Conservation (phyloP, 441 rosid species). For the Bocquillonia castaneifolia region DNA sequence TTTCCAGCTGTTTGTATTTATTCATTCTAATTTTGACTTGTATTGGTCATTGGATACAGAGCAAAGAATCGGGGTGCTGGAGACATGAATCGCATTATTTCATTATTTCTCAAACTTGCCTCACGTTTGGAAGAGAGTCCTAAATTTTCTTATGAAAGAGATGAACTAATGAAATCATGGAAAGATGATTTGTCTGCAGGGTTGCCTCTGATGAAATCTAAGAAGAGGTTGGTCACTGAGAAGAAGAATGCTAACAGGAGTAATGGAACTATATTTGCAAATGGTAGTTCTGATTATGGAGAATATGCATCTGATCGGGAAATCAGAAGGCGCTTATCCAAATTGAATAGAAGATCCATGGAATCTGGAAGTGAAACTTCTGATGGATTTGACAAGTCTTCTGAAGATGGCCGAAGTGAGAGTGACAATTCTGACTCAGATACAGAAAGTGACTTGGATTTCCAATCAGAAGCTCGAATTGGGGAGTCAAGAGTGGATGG, state of each 20-base stretch:
- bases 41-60: conserved; percentile 39
- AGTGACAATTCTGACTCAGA: conserved; percentile 70
- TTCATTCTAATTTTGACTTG: neutral
- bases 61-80: conserved; percentile 73
- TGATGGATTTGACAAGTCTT: conserved; percentile 61
- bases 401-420: conserved; percentile 61
- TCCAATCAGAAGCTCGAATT: conserved; percentile 52
- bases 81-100: conserved; percentile 69
- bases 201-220: conserved; percentile 53
- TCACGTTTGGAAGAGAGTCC: conserved; percentile 84
- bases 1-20: neutral
- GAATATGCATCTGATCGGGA: conserved; percentile 91
- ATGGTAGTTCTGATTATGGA: conserved; percentile 59
- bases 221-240: conserved; percentile 52
- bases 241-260: conserved; percentile 69
- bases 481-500: conserved; percentile 58
- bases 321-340: conserved; percentile 81
- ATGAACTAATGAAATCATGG: conserved; percentile 77
- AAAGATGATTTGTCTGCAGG: conserved; percentile 61
- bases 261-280: conserved; percentile 44
- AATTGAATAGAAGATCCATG: conserved; percentile 73
- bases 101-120: conserved; percentile 82
- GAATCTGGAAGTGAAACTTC: conserved; percentile 96
- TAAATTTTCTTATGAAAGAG: conserved; percentile 69
- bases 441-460: conserved; percentile 83